phyloP scores from a whole-genome alignment of 441 rosid species.

The Pelargonium australe region DNA sequence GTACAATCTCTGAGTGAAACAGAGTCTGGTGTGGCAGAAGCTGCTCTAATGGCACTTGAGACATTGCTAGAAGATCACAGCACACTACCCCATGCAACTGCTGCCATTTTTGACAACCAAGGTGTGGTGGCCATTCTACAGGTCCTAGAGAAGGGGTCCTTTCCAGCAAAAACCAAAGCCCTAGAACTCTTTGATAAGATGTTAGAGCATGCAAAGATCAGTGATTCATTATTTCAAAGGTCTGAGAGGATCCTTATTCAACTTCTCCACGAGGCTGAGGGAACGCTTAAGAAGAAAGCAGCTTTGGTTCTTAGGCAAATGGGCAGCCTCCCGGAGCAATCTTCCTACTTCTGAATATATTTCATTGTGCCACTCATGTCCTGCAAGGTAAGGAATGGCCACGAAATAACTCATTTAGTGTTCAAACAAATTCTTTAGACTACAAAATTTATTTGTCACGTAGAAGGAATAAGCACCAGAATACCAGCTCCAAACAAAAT shows the following conservation, averaged over 20 bases:
- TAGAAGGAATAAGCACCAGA: background rate
- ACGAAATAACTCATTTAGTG: background rate
- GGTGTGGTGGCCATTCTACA: constrained; percentile 39
- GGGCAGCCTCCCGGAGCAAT: constrained; percentile 44
- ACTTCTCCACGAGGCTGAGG: constrained; percentile 34
- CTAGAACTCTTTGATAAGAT: constrained; percentile 43
- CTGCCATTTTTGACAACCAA: constrained; percentile 37
- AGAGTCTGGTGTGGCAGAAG: constrained; percentile 43
- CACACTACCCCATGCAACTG: constrained; percentile 31
- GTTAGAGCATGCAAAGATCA: constrained; percentile 24
- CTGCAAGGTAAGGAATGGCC: background rate
- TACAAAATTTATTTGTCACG: background rate
- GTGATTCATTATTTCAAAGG: constrained; percentile 21
- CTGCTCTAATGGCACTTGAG: constrained; percentile 44
- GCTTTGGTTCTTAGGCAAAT: constrained; percentile 43
- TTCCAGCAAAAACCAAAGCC: constrained; percentile 39
- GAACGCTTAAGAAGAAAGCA: constrained; percentile 33
- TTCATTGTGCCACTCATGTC: background rate
- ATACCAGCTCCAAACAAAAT: background rate
- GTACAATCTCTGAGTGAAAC: constrained; percentile 34
- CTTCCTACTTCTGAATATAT: constrained; percentile 41
- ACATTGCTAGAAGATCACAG: constrained; percentile 38
- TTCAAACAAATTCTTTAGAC: background rate
- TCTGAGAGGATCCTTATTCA: constrained; percentile 43
- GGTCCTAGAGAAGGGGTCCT: constrained; percentile 43